Conservation (phyloP, 164 flowering plant genomes). For the Magnolia kwangsiensis region DNA sequence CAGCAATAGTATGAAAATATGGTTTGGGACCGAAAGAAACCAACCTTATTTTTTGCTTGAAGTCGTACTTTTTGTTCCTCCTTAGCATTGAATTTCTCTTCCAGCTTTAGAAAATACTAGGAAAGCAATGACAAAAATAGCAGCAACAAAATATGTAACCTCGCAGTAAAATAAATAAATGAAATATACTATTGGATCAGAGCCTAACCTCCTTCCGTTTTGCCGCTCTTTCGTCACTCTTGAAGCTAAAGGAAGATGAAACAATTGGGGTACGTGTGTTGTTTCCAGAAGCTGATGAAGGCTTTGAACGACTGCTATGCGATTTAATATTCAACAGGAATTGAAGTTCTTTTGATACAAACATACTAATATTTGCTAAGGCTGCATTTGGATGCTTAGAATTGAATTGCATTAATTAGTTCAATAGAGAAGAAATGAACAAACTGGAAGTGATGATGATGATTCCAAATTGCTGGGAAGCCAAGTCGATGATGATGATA, state of each 20-base stretch:
- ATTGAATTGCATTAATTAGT: neutral
- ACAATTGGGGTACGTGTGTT: constrained; percentile 34
- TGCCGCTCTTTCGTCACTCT: constrained; percentile 83
- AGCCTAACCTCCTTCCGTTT: constrained; percentile 76
- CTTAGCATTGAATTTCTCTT: constrained; percentile 45
- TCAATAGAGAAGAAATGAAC: no score
- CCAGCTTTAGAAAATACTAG: constrained; percentile 62
- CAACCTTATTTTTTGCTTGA: constrained; percentile 46
- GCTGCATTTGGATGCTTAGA: neutral
- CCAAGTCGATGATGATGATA: neutral
- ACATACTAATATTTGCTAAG: neutral
- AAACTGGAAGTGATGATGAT: neutral
- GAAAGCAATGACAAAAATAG: neutral
- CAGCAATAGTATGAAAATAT: neutral
- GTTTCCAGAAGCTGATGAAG: constrained; percentile 31
- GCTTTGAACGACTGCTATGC: constrained; percentile 33
- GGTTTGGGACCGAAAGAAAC: neutral
- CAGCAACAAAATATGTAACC: neutral
- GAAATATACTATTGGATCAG: constrained; percentile 8
- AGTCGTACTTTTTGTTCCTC: constrained; percentile 37
- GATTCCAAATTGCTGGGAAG: neutral
- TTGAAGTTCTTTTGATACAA: neutral
- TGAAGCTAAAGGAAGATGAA: constrained; percentile 62
- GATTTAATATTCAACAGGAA: neutral
- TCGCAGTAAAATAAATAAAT: neutral